Percentiles rank a stretch among this genome's conserved stretches.
These are phyloP conservation scores for Stachybotrys chartarum DNA, from an alignment of 2,329 filamentous ascomycete genomes.

Conservation along the genomic window DNA sequence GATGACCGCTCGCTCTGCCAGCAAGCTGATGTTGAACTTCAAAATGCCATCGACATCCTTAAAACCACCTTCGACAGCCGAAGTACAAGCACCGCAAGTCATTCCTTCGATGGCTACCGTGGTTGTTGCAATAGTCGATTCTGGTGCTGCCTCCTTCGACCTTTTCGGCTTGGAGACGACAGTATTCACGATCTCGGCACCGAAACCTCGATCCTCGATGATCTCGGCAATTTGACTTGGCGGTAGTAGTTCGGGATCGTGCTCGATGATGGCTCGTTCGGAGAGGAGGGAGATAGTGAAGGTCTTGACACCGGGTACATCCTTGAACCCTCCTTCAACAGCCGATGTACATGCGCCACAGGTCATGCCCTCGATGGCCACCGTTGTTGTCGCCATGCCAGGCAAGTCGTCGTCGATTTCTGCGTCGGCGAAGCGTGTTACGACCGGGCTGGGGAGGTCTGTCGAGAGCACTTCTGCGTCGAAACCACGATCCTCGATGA, in stretches of 20 bases:
- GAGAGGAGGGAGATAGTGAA: conserved; percentile 81
- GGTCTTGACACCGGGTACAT: conserved; percentile 62
- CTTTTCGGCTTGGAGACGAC: conserved; percentile 33
- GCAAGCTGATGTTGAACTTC: conserved; percentile 89
- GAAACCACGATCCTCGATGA: conserved; percentile 87
- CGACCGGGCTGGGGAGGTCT: conserved; percentile 55
- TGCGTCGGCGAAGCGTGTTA: conserved; percentile 27
- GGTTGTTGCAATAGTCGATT: conserved; percentile 55
- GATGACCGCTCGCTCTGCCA: conserved; percentile 87
- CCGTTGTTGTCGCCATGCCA: conserved; percentile 57
- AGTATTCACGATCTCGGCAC: conserved; percentile 70
- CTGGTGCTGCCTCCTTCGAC: conserved; percentile 18
- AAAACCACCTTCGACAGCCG: conserved; percentile 81
- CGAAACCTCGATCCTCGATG: conserved; percentile 71
- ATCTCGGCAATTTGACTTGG: conserved; percentile 48
- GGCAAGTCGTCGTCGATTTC: conserved; percentile 26
- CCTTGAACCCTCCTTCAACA: conserved; percentile 72
- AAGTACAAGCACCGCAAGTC: conserved; percentile 96
- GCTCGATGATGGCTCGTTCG: conserved; percentile 78
- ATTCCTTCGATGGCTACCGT: conserved; percentile 91
- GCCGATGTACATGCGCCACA: conserved; percentile 86
- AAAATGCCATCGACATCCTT: conserved; percentile 67
- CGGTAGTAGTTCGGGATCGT: conserved; percentile 54
- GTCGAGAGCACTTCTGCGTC: conserved; percentile 84
- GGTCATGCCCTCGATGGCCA: conserved; percentile 83